Evolutionary conservation across 768 basidiomycete genomes (phyloP).

Genomic region (Russula foetens): DNA sequence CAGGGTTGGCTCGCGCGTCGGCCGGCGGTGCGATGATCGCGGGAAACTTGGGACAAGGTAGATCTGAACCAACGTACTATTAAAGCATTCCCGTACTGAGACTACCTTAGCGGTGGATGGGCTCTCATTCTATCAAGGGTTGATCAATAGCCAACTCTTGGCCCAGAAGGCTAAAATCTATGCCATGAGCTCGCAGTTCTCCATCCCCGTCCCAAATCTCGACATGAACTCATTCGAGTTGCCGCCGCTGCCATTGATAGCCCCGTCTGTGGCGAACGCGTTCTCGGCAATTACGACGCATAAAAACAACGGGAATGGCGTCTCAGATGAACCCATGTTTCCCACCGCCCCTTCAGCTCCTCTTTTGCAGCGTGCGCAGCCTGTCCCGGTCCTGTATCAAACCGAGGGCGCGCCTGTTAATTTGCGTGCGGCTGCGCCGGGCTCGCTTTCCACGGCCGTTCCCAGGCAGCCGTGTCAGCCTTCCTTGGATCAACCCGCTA

Average conservation of each 20-base stretch:
- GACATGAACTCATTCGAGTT: background rate
- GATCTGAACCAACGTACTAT: background rate
- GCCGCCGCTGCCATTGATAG: background rate
- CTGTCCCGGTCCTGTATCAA: background rate
- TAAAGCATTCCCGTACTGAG: background rate
- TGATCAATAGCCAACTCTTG: background rate
- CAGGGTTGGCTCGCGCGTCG: too few relatives aligned
- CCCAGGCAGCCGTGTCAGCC: background rate
- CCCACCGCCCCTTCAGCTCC: background rate
- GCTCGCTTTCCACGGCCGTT: background rate
- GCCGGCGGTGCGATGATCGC: background rate
- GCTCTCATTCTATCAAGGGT: background rate
- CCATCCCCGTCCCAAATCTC: constrained; percentile 9
- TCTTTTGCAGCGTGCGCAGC: background rate
- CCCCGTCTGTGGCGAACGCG: background rate
- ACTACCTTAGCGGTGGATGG: background rate
- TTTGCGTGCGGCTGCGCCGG: background rate
- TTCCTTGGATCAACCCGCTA: background rate
- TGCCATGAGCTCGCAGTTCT: constrained; percentile 1
- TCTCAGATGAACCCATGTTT: background rate
- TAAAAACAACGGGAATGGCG: background rate
- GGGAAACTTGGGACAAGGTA: background rate
- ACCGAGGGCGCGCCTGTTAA: background rate
- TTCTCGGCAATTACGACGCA: too few relatives aligned
- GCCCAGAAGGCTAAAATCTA: constrained; percentile 3